Conservation (phyloP, 176 grass and related monocot genomes). For the Aegilops longissima region DNA sequence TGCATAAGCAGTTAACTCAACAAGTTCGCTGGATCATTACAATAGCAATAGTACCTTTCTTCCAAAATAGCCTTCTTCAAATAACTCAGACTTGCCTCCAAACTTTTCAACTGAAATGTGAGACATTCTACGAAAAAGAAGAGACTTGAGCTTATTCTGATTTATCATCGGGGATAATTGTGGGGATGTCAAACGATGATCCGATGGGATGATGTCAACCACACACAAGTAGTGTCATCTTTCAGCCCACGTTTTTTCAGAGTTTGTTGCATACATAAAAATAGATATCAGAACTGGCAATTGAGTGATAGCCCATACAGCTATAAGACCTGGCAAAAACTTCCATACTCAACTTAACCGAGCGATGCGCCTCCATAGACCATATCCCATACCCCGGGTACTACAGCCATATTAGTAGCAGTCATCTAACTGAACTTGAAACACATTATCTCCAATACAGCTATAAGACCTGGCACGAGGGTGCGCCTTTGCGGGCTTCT, state of each 20-base stretch:
- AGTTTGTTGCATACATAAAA: constrained; percentile 58
- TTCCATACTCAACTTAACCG: too few species aligned
- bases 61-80: constrained; percentile 95
- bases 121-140: constrained; percentile 64
- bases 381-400: too few species aligned
- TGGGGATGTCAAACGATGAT: constrained; percentile 46
- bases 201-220: constrained; percentile 54
- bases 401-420: too few species aligned
- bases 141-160: constrained; percentile 72
- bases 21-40: not conserved
- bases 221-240: constrained; percentile 97
- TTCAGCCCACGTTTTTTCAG: constrained; percentile 83
- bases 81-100: constrained; percentile 66
- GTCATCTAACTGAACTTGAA: too few species aligned
- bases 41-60: constrained; percentile 58
- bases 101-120: constrained; percentile 61
- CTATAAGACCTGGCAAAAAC: too few species aligned
- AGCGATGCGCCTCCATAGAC: too few species aligned
- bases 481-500: too few species aligned
- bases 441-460: too few species aligned
- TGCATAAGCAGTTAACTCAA: not conserved
- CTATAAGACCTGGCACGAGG: too few species aligned
- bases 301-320: not conserved
- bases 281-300: not conserved
- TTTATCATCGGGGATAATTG: constrained; percentile 75